Base-by-base conservation (phyloP, 2,329 filamentous ascomycete genomes). In the Stachybotrys chlorohalonatus region DNA sequence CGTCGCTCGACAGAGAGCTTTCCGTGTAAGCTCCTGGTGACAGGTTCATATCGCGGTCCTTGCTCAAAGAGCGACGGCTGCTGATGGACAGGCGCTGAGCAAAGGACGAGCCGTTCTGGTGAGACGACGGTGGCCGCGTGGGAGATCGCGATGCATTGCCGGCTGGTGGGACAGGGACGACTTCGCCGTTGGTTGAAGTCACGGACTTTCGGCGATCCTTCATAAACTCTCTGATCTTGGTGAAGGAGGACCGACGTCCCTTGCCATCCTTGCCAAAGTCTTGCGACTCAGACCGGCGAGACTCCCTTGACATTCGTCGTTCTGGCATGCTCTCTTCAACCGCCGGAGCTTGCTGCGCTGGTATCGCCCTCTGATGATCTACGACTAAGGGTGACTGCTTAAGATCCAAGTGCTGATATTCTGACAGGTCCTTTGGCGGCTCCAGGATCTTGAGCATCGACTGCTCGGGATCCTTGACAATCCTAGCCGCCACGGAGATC, bases 401-500 rank as follows among this genome's bases (percentile, higher is more conserved):
- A 17, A 85, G 67, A 16, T 84, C 78, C 46, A 81, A 58, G 6
- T 75, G 73, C 45, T 64, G 67, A 57, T 73, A 77, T 16, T 82
- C 80, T 2, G 65, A 68, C 16, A 66, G 63, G 52, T 76, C 75
- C 45, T 66, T 70, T 2, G 68, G 69, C 2, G 67, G 61, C 16
- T 80, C 77, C 2, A 73, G 64, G 17, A 67, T 66, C 55, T 68
- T 72, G 6, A 70, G 68, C 47, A 72, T 70, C 17, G 67, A 67
- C 39, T 80, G 74, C 17, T 66, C 68, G 11, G 79, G 75, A 59
- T 88, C 87, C 51, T 90, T 84, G 45, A 95, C 75, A 58, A 95
- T 95, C 52, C 86, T 84, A 51, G 92, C 89, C 16, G 88, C 94
- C 11, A 96, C 91, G 49, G 91, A 92, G n/a, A 95, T 83, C 1